A percentile compares a stretch with the other conserved stretches of the same genome.
These are phyloP conservation scores for Silene noctiflora DNA, from an alignment of 179 eudicot genomes.

Conservation along the genomic window DNA sequence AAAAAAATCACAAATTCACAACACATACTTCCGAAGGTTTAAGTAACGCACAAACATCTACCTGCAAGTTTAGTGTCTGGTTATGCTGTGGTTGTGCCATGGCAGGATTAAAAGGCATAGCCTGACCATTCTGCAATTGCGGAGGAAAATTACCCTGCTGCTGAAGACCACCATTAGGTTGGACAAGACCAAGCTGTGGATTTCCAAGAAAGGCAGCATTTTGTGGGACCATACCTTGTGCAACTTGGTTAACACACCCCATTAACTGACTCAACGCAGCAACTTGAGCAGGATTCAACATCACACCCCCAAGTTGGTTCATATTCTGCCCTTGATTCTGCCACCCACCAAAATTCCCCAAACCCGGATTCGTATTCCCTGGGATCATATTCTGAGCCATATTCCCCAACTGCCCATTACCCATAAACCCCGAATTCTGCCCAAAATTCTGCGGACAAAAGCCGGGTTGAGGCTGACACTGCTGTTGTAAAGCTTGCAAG, in stretches of 20 bases:
- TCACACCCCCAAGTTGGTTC: constrained; percentile 39
- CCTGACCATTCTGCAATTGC: constrained; percentile 34
- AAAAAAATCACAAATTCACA: neutral
- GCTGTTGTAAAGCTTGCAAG: constrained; percentile 32
- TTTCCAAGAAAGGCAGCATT: constrained; percentile 37
- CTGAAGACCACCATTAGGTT: constrained; percentile 34
- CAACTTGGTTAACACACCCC: constrained; percentile 43
- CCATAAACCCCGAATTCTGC: constrained; percentile 28
- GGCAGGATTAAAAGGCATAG: constrained; percentile 24
- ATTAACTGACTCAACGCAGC: constrained; percentile 37
- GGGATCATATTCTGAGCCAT: constrained; percentile 23
- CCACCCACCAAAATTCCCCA: constrained; percentile 39
- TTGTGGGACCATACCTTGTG: constrained; percentile 41
- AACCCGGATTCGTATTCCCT: constrained; percentile 22
- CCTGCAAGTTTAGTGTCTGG: constrained; percentile 44
- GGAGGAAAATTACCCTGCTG: constrained; percentile 30
- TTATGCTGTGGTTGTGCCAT: constrained; percentile 28
- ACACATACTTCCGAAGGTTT: neutral
- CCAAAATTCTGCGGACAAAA: constrained; percentile 31
- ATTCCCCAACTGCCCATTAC: constrained; percentile 30
- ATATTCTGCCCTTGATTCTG: constrained; percentile 43
- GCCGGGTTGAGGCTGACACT: constrained; percentile 25
- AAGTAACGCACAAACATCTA: constrained; percentile 18
- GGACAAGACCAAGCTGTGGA: constrained; percentile 29
- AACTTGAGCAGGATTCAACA: constrained; percentile 39